These are phyloP conservation scores for Pelargonium myrrhifolium DNA, from an alignment of 441 rosid genomes.

Conservation along the genomic window DNA sequence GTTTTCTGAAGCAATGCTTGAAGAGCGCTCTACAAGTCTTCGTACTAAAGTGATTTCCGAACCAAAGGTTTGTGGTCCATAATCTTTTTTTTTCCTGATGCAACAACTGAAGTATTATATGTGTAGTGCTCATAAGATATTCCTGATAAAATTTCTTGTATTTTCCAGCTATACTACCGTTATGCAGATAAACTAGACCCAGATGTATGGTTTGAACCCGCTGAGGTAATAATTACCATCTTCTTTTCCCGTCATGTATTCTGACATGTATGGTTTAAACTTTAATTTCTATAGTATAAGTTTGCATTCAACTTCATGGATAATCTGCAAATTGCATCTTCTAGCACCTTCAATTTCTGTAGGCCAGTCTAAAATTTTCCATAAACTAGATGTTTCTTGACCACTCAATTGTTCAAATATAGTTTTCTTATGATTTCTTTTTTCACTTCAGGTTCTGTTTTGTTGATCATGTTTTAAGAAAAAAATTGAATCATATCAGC, in stretches of 20 bases:
- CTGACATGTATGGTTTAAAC: too few relatives aligned
- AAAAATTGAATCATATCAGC: too few relatives aligned
- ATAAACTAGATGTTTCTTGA: background rate
- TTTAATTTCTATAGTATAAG: background rate
- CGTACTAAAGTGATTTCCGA: constrained; percentile 62
- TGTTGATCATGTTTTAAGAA: too few relatives aligned
- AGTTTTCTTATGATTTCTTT: background rate
- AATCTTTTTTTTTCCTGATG: constrained; percentile 11
- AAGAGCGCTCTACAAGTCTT: constrained; percentile 73
- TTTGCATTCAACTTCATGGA: background rate
- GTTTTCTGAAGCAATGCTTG: constrained; percentile 75
- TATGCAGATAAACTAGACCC: constrained; percentile 59
- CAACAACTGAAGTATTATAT: constrained; percentile 8
- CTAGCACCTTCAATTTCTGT: background rate
- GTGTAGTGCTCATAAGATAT: background rate
- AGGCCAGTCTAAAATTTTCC: background rate
- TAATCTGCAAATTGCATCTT: background rate
- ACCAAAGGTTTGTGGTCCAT: constrained; percentile 55
- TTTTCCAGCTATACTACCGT: constrained; percentile 63
- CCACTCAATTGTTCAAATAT: background rate
- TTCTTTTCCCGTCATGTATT: too few relatives aligned
- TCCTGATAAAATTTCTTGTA: background rate
- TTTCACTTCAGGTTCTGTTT: background rate
- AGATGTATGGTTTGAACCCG: constrained; percentile 90
- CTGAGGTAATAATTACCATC: constrained; percentile 49